Conservation (phyloP, 2,329 filamentous ascomycete species). For the Lasiodiplodia sp. region DNA sequence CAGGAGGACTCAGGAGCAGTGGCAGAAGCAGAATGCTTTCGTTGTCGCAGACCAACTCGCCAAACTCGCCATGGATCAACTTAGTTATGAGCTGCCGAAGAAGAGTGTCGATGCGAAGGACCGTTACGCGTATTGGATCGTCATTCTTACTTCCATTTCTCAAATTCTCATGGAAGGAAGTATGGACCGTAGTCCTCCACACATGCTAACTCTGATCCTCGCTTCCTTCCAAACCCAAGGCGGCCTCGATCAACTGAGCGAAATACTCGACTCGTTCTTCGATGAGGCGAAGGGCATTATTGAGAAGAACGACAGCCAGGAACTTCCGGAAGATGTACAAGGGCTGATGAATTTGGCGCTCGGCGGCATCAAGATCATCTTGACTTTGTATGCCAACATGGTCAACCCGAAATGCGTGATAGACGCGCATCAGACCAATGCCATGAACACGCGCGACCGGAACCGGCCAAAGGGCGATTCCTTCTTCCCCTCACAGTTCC, state of each 20-base stretch:
- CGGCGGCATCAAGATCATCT: constrained; percentile 78
- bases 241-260: constrained; percentile 76
- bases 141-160: constrained; percentile 78
- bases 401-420: constrained; percentile 78
- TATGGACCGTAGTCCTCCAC: constrained; percentile 44
- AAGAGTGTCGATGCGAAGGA: constrained; percentile 64
- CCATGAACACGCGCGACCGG: constrained; percentile 61
- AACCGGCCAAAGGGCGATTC: constrained; percentile 65
- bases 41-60: constrained; percentile 74
- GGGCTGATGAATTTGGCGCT: constrained; percentile 57
- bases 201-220: constrained; percentile 73
- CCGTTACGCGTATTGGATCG: constrained; percentile 78
- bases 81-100: constrained; percentile 60
- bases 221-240: constrained; percentile 84
- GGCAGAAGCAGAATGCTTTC: constrained; percentile 66
- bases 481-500: constrained; percentile 75
- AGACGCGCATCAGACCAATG: constrained; percentile 73
- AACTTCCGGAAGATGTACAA: constrained; percentile 53
- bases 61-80: constrained; percentile 71
- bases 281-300: constrained; percentile 61
- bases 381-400: constrained; percentile 80
- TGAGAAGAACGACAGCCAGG: constrained; percentile 49
- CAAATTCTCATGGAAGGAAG: constrained; percentile 78
- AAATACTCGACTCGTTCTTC: constrained; percentile 74
- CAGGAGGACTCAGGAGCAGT: constrained; percentile 73